These are phyloP conservation scores for Phytophthora litchii DNA, from an alignment of 352 stramenopile species.

Conservation along the genomic window DNA sequence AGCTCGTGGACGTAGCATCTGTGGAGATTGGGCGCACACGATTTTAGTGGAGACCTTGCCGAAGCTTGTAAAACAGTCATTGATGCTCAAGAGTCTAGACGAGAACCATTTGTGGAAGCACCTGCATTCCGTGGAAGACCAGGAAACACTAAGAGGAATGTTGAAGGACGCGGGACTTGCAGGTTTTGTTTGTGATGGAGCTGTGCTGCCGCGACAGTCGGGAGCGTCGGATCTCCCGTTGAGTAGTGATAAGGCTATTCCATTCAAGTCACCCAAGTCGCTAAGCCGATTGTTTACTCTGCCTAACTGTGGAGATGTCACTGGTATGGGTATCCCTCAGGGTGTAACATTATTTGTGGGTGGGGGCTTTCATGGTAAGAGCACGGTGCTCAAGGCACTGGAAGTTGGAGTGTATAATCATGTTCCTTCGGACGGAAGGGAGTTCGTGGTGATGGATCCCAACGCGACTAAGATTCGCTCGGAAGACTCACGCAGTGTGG, in stretches of 20 bases:
- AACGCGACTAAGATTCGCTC: slow-evolving; percentile 95
- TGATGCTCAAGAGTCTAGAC: slow-evolving; percentile 85
- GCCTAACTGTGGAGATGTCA: slow-evolving; percentile 83
- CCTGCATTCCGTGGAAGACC: slow-evolving; percentile 93
- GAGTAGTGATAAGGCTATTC: slow-evolving; percentile 48
- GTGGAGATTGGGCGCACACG: slow-evolving; percentile 91
- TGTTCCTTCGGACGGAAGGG: slow-evolving; percentile 93
- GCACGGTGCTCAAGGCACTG: slow-evolving; percentile 94
- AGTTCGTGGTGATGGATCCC: slow-evolving; percentile 92
- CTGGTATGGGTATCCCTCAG: slow-evolving; percentile 93
- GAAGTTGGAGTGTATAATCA: slow-evolving; percentile 97
- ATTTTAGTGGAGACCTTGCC: slow-evolving; percentile 93
- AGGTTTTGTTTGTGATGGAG: slow-evolving; percentile 93
- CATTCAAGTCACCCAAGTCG: slow-evolving; percentile 87
- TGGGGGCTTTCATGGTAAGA: slow-evolving; percentile 98
- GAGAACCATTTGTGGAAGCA: slow-evolving; percentile 75
- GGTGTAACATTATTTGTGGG: slow-evolving; percentile 97
- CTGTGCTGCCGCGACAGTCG: slow-evolving; percentile 90
- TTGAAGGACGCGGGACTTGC: slow-evolving; percentile 86
- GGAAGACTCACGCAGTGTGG: slow-evolving; percentile 94
- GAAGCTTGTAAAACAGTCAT: slow-evolving; percentile 75
- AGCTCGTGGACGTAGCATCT: slow-evolving; percentile 93
- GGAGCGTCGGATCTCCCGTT: slow-evolving; percentile 69
- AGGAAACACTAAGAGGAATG: slow-evolving; percentile 88
- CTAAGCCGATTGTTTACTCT: slow-evolving; percentile 88